Conservation (phyloP, 2,329 filamentous ascomycete species). For the Thielaviopsis ethacetica region DNA sequence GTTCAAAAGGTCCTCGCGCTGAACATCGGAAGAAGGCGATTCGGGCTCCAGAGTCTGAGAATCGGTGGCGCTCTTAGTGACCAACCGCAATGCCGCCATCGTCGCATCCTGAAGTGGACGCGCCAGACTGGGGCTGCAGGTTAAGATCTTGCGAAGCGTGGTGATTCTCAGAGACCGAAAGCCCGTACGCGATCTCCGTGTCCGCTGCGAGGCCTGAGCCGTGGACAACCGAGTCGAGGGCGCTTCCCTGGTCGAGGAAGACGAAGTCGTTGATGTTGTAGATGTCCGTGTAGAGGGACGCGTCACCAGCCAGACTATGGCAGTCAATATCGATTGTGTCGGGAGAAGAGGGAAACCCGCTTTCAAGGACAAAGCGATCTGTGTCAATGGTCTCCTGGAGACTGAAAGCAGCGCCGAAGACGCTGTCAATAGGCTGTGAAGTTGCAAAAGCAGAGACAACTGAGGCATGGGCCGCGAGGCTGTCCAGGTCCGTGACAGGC, state of each 20-base stretch:
- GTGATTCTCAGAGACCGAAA: slow-evolving; percentile 43
- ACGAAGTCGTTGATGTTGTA: slow-evolving; percentile 38
- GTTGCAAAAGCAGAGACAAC: slow-evolving; percentile 26
- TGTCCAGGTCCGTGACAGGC: slow-evolving; percentile 28
- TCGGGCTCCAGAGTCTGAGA: slow-evolving; percentile 25
- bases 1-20: slow-evolving; percentile 22
- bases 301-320: slow-evolving; percentile 50
- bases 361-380: slow-evolving; percentile 64
- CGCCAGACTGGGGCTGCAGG: slow-evolving; percentile 59
- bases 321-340: slow-evolving; percentile 47
- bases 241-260: slow-evolving; percentile 33
- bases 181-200: slow-evolving; percentile 33
- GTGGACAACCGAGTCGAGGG: slow-evolving; percentile 29
- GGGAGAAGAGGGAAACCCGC: slow-evolving; percentile 60
- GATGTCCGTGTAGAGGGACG: slow-evolving; percentile 29
- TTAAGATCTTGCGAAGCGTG: slow-evolving; percentile 48
- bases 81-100: slow-evolving; percentile 57
- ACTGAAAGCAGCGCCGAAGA: slow-evolving; percentile 54
- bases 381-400: slow-evolving; percentile 50
- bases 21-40: slow-evolving; percentile 19
- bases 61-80: slow-evolving; percentile 37
- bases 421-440: slow-evolving; percentile 46
- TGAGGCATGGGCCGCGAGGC: slow-evolving; percentile 1
- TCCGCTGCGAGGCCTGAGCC: slow-evolving; percentile 34
- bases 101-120: slow-evolving; percentile 59